Conservation (phyloP, 306 rosid species). For the Vigna reflexopilosa region DNA sequence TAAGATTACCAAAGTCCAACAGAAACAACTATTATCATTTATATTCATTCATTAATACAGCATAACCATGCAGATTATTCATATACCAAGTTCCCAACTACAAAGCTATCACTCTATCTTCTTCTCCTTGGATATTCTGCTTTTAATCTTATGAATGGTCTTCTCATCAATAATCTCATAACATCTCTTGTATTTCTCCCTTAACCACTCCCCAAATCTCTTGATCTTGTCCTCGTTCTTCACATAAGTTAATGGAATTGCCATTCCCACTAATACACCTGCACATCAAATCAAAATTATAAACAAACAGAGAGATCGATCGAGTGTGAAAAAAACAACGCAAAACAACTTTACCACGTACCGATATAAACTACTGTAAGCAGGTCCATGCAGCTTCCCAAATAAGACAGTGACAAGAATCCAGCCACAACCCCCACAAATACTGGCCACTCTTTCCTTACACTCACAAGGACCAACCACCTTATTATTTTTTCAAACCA, state of each 20-base stretch:
- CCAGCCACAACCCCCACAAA: conserved; percentile 52
- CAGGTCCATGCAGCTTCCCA: conserved; percentile 54
- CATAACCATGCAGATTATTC: neutral
- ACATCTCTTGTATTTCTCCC: conserved; percentile 43
- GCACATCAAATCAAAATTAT: conserved; percentile 7
- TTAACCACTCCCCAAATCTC: conserved; percentile 53
- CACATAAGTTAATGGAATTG: conserved; percentile 53
- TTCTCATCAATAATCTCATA: conserved; percentile 62
- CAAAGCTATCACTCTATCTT: conserved; percentile 49
- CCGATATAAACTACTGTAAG: conserved; percentile 60
- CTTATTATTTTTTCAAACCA: conserved; percentile 57
- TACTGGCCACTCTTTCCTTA: conserved; percentile 50
- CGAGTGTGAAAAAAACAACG: neutral
- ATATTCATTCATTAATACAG: neutral
- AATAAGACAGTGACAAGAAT: conserved; percentile 54
- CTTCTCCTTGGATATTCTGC: conserved; percentile 48
- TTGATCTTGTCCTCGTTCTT: conserved; percentile 57
- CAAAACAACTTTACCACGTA: conserved; percentile 13
- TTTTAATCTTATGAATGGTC: conserved; percentile 53
- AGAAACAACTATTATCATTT: neutral
- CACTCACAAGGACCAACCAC: conserved; percentile 52
- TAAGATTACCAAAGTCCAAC: neutral
- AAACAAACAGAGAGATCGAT: neutral
- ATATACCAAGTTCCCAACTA: neutral
- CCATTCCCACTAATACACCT: conserved; percentile 57